Evolutionary conservation across 768 basidiomycete species (phyloP).

Genomic region (Stropharia rugosoannulata): DNA sequence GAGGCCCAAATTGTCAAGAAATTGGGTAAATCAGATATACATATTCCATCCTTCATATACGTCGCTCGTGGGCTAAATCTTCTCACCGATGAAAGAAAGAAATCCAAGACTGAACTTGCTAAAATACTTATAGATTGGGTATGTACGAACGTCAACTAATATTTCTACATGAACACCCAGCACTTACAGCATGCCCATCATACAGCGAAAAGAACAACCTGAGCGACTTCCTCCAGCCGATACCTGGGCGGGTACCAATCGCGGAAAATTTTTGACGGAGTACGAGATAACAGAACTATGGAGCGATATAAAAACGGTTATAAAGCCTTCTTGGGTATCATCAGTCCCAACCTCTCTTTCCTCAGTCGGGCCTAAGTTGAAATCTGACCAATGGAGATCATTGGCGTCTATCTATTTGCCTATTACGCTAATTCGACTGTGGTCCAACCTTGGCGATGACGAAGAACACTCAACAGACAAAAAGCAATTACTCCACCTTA

Average conservation of each 20-base stretch:
- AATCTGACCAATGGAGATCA: slow-evolving; percentile 35
- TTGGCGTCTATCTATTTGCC: slow-evolving; percentile 30
- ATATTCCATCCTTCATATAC: neutral
- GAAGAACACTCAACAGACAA: neutral
- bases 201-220: no score
- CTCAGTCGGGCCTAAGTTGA: slow-evolving; percentile 24
- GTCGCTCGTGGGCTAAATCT: neutral
- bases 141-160: no score
- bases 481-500: slow-evolving; percentile 4
- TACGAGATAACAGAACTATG: slow-evolving; percentile 19
- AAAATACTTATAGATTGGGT: neutral
- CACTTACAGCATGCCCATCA: no score
- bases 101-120: neutral
- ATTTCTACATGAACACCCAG: no score
- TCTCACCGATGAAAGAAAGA: neutral
- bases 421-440: slow-evolving; percentile 31
- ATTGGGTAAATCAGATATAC: neutral
- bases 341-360: slow-evolving; percentile 19
- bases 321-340: slow-evolving; percentile 25
- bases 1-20: neutral
- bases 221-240: no score
- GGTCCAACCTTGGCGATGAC: slow-evolving; percentile 17
- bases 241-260: neutral
- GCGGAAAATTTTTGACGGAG: slow-evolving; percentile 3
- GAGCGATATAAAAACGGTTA: slow-evolving; percentile 20